Evolutionary conservation across 306 rosid species (phyloP).

Genomic region (apple (Malus domestica)): ASM211411v1 NC_041803.1:54235501-54236000

Average conservation of each 20-base stretch:
- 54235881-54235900: no score
- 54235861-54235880: no score
- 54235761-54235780: background rate
- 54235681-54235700: slow-evolving; percentile 5
- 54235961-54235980: no score
- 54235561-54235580: background rate
- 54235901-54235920: no score
- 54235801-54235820: no score
- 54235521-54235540: background rate
- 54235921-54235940: no score
- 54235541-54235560: background rate
- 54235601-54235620: background rate
- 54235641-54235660: background rate
- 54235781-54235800: background rate
- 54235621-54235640: background rate
- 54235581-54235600: background rate
- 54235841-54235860: no score
- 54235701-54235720: background rate
- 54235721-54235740: background rate
- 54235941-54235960: no score
- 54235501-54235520: slow-evolving; percentile 1
- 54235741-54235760: background rate
- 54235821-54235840: no score
- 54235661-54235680: background rate
- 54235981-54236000: no score